Evolutionary conservation across 441 rosid species (phyloP), one percentile per base, ranked within the genome.

Genomic region (Bruguiera hainesii): DNA sequence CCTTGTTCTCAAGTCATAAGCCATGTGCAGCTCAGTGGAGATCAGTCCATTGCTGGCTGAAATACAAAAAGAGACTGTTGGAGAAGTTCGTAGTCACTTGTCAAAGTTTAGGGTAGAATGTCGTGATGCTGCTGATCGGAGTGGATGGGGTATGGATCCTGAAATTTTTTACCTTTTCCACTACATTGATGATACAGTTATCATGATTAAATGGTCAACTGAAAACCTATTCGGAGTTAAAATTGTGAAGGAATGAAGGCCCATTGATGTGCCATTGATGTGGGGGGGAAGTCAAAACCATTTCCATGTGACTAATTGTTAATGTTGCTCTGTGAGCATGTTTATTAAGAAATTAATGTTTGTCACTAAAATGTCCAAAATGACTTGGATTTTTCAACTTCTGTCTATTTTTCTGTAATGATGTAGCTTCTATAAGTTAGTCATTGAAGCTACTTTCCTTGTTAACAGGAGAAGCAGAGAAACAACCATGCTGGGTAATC

Each of bases 401-500:
- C 2, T 42, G 18, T 42, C 15, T 11, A 42, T 55, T 55, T 53
- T 25, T 53, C 23, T 37, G 20, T 66, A 16, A 6, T 26, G 16
- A 53, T 35, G 23, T 59, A n/a, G 28, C 9, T 49, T 23, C 61
- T 50, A 46, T 48, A 42, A 65, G 10, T 63, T 39, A 20, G 33
- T 61, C 69, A 63, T 18, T 71, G 37, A 56, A 68, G 51, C 63
- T 52, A 26, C 59, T 62, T 62, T 73, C 37, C 26, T 77, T 77
- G 60, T 1, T 53, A 48, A 68, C 86, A 89, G 96, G 90, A 55
- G 80, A 84, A 68, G 82, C 71, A 76, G 80, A 86, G 75, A 81
- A 85, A 73, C 93, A 89, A 66, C 96, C 98, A 37, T 94, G 96
- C 70, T 94, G 98, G 98, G 93, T 87, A 70, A 91, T 94, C 70